Evolutionary conservation across 371 early-diverging fungal genomes (phyloP).

Genomic region (Chytridiales sp.): DNA sequence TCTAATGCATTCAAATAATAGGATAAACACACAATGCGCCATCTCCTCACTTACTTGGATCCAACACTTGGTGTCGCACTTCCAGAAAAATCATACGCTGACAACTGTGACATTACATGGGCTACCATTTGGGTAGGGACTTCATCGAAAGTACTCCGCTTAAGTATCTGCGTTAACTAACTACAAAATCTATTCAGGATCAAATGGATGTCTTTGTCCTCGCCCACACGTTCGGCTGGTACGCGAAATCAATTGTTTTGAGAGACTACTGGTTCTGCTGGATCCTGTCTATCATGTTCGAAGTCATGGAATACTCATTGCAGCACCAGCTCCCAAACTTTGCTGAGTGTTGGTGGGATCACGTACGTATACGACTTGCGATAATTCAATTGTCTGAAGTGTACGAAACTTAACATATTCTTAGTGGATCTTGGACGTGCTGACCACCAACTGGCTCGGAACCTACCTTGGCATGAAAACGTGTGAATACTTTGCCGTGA

Average conservation of each 20-base stretch:
- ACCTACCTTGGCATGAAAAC: constrained; percentile 92
- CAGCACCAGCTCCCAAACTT: constrained; percentile 96
- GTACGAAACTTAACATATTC: constrained; percentile 3
- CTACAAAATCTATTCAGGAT: constrained; percentile 41
- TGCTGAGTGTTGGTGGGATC: constrained; percentile 99
- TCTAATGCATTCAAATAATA: constrained; percentile 29
- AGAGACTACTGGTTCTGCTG: constrained; percentile 94
- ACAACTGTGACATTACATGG: constrained; percentile 75
- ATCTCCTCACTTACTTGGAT: constrained; percentile 76
- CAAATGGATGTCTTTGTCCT: constrained; percentile 93
- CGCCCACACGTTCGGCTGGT: constrained; percentile 96
- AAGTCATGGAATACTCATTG: constrained; percentile 92
- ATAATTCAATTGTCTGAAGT: neutral
- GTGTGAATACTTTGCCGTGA: constrained; percentile 93
- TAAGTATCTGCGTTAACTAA: neutral
- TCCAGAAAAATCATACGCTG: constrained; percentile 92
- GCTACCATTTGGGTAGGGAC: constrained; percentile 66
- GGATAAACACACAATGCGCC: constrained; percentile 82
- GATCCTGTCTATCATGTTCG: constrained; percentile 92
- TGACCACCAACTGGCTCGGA: constrained; percentile 93
- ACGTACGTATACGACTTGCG: constrained; percentile 59
- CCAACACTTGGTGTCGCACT: constrained; percentile 74
- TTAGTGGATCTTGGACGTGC: constrained; percentile 94
- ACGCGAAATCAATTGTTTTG: constrained; percentile 85
- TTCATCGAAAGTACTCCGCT: neutral